These are phyloP conservation scores for Gossypium australe DNA, from an alignment of 345 rosid species.

Conservation along the genomic window DNA sequence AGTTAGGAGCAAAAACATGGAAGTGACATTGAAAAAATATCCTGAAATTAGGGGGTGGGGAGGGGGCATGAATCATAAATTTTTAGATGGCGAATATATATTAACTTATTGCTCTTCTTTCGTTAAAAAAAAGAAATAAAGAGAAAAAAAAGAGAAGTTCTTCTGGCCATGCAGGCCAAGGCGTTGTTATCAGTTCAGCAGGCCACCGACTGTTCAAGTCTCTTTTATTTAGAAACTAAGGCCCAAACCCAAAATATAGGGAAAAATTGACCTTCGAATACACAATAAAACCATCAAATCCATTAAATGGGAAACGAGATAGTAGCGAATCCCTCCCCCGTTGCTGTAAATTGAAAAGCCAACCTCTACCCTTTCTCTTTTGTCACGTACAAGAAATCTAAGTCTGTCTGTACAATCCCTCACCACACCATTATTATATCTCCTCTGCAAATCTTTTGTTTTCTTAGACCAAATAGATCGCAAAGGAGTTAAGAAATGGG, in stretches of 20 bases:
- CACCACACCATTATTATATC: neutral
- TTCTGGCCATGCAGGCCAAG: too few relatives aligned
- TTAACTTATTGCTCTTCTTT: too few relatives aligned
- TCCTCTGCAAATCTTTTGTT: neutral
- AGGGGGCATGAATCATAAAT: too few relatives aligned
- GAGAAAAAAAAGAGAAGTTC: too few relatives aligned
- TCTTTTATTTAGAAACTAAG: neutral
- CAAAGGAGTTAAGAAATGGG: conserved; percentile 40
- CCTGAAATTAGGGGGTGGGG: too few relatives aligned
- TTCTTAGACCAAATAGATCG: neutral
- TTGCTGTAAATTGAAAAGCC: neutral
- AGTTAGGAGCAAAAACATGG: too few relatives aligned
- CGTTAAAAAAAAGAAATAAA: too few relatives aligned
- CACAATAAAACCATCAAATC: too few relatives aligned
- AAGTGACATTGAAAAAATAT: too few relatives aligned
- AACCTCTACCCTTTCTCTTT: neutral
- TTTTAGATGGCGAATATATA: too few relatives aligned
- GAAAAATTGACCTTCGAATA: neutral
- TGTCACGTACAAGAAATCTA: neutral
- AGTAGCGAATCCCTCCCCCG: neutral
- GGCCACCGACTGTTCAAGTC: neutral
- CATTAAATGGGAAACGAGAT: neutral
- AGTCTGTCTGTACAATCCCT: neutral
- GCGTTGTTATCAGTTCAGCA: too few relatives aligned
- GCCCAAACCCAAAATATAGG: neutral